These are phyloP conservation scores for Omphalea diandra DNA, from an alignment of 441 rosid species.

Conservation along the genomic window DNA sequence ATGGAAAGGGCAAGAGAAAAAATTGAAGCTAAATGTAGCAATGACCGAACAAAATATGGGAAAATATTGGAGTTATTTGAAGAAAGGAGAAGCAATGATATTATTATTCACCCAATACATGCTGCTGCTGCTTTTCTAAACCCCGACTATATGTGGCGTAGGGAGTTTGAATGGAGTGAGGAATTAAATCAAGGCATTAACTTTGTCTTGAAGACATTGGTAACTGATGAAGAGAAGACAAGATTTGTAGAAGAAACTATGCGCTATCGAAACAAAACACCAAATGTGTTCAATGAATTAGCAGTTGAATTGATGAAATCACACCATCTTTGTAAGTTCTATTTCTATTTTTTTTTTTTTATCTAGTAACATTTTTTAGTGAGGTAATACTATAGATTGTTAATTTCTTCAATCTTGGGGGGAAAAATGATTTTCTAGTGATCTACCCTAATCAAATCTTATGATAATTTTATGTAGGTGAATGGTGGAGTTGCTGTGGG, in stretches of 20 bases:
- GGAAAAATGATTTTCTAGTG: no score
- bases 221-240: constrained; percentile 5
- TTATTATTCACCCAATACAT: constrained; percentile 14
- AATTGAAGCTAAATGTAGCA: background rate
- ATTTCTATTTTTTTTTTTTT: no score
- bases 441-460: no score
- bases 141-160: constrained; percentile 14
- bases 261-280: background rate
- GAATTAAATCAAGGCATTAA: constrained; percentile 19
- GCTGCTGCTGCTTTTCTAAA: constrained; percentile 20
- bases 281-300: constrained; percentile 5
- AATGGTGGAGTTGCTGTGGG: constrained; percentile 23
- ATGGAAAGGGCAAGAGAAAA: background rate
- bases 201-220: background rate
- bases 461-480: constrained; percentile 11
- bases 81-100: background rate
- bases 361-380: no score
- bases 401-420: no score
- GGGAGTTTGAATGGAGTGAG: background rate
- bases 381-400: no score
- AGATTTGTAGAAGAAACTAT: constrained; percentile 13
- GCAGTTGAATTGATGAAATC: constrained; percentile 9
- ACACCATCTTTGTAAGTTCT: constrained; percentile 24
- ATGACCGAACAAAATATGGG: background rate
- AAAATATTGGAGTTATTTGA: background rate